Conservation (phyloP, 495 filamentous ascomycete genomes). For the Bryoglossum gracile region DNA sequence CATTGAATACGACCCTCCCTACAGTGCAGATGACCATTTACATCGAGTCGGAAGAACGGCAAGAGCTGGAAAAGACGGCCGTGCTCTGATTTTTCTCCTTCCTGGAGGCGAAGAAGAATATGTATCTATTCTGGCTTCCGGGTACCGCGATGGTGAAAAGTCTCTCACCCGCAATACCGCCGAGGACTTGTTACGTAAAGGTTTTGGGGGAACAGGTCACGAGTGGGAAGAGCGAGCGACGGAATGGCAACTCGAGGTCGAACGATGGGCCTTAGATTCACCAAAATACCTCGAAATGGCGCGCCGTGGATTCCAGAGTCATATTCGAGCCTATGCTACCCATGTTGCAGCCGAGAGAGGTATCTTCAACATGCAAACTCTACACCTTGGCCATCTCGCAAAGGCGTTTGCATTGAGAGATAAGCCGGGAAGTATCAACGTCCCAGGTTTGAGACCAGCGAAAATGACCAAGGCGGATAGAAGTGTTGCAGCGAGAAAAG, state of each 20-base stretch:
- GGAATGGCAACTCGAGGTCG: constrained; percentile 67
- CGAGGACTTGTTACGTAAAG: constrained; percentile 48
- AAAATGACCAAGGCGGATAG: constrained; percentile 26
- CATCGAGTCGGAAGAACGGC: constrained; percentile 94
- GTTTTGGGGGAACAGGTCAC: constrained; percentile 35
- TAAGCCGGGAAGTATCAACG: constrained; percentile 76
- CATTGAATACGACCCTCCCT: constrained; percentile 91
- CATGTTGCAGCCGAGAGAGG: constrained; percentile 75
- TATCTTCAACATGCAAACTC: constrained; percentile 79
- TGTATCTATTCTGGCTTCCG: constrained; percentile 53
- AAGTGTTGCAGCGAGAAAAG: constrained; percentile 24
- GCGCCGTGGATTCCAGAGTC: constrained; percentile 77
- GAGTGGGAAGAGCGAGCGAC: constrained; percentile 67
- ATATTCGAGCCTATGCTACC: constrained; percentile 90
- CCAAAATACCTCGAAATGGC: constrained; percentile 61
- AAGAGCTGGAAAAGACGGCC: constrained; percentile 81
- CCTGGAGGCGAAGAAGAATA: constrained; percentile 91
- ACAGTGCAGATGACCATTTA: constrained; percentile 82
- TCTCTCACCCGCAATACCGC: constrained; percentile 37
- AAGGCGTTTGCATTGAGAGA: constrained; percentile 90
- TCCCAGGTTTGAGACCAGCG: constrained; percentile 46
- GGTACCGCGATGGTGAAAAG: constrained; percentile 23
- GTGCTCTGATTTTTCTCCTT: constrained; percentile 79
- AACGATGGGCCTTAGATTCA: constrained; percentile 61
- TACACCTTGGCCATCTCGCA: constrained; percentile 89